These are phyloP conservation scores for Jatropha multifida DNA, from an alignment of 441 rosid genomes.

Conservation along the genomic window DNA sequence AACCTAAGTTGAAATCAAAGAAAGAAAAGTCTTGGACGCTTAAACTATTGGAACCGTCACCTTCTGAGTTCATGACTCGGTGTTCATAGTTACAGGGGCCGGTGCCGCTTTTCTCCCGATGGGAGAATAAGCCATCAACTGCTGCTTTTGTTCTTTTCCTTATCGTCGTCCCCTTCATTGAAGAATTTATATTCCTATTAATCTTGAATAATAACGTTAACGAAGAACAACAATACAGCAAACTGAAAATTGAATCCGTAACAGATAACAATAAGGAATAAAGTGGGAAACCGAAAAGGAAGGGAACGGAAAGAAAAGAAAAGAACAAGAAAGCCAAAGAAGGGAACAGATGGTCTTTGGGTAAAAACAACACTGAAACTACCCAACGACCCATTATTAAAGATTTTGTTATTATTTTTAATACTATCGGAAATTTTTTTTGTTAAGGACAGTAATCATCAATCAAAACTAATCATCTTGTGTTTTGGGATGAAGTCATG, in stretches of 20 bases:
- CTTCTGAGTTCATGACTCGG: slow-evolving; percentile 25
- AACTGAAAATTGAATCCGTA: neutral
- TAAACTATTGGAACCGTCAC: neutral
- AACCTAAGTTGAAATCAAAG: slow-evolving; percentile 19
- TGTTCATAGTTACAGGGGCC: slow-evolving; percentile 23
- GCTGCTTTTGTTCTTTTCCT: slow-evolving; percentile 8
- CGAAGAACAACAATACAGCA: neutral
- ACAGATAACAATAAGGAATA: neutral
- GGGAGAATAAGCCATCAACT: slow-evolving; percentile 20
- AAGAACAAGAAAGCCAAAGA: neutral
- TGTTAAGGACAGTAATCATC: neutral
- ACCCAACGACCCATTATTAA: neutral
- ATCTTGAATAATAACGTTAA: neutral
- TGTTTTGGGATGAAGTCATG: neutral
- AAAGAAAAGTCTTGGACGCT: slow-evolving; percentile 29
- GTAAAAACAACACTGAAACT: neutral
- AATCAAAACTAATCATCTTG: neutral
- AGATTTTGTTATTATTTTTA: neutral
- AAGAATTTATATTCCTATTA: neutral
- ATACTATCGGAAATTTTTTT: neutral
- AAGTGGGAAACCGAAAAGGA: slow-evolving; percentile 21
- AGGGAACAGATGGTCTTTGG: neutral
- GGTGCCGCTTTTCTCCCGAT: slow-evolving; percentile 25
- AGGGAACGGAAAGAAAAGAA: slow-evolving; percentile 18
- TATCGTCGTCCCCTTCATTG: slow-evolving; percentile 14